Base-by-base conservation (phyloP, 2,329 filamentous ascomycete species). In the Sordariomycetes sp. region DNA sequence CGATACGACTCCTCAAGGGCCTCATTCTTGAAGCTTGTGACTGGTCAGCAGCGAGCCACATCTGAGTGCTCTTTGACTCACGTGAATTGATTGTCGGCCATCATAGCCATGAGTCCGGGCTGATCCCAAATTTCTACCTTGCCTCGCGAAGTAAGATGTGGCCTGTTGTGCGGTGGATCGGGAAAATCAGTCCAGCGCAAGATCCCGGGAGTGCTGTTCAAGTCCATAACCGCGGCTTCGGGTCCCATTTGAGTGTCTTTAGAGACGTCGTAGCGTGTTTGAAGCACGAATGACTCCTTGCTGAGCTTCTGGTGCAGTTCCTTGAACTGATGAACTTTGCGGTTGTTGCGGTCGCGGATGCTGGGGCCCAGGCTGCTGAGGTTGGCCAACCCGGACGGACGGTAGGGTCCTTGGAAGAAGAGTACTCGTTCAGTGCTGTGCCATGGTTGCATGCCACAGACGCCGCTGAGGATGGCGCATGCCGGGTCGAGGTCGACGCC, bases 121-220 rank as follows among this genome's bases (percentile, higher is more conserved):
- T 71, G 66, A 2, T 67, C 61, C 44, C 66, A 63, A n/a, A 77
- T 65, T 43, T 76, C 72, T 6, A 75, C 58, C 50, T 68, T 70
- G 46, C 70, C 73, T 25, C 72, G 61, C 46, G 73, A 66, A 8
- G 61, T 68, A 21, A 74, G 50, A 32, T 58, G 21, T 9, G 66
- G 60, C n/a, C 61, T 57, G 10, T 58, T 59, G 17, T 59, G 59
- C 2, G 64, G 57, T 12, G 74, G 73, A 40, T 79, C 75, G 2
- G 76, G 75, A 29, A 79, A 61, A 42, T 79, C 75, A 6, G 60
- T 67, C 72, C 73, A 81, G 29, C 68, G 58, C 37, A 80, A 49
- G 4, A 67, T 63, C 14, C 70, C 72, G 0, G 57, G 55, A 1
- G 54, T 48, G 6, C 53, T 45, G 39, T 71, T 63, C 26, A 68